Percentiles rank a stretch among this genome's conserved stretches.
phyloP scores from a whole-genome alignment of 768 basidiomycete species.

The Fomitopsis serialis region DNA sequence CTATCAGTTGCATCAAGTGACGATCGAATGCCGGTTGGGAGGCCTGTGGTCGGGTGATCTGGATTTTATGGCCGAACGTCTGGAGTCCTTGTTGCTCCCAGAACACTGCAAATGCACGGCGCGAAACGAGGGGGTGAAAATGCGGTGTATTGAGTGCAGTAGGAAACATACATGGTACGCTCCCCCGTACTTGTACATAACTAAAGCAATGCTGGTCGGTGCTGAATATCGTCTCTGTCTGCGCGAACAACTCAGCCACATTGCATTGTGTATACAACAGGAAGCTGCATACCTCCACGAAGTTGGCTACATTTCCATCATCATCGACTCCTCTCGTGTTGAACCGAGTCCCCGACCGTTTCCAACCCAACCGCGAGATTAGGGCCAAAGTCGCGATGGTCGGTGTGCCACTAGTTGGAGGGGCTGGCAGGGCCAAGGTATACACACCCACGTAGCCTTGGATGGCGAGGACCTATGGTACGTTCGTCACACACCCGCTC shows the following conservation, averaged over 20 bases:
- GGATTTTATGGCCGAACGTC: slow-evolving; percentile 90
- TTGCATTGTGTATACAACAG: background rate
- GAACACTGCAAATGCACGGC: slow-evolving; percentile 58
- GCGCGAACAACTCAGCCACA: slow-evolving; percentile 7
- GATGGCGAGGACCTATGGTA: slow-evolving; percentile 70
- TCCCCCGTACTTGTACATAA: slow-evolving; percentile 92
- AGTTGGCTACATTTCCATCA: slow-evolving; percentile 92
- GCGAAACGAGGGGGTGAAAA: background rate
- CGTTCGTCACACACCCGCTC: background rate
- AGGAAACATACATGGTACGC: slow-evolving; percentile 79
- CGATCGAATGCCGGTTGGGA: slow-evolving; percentile 97
- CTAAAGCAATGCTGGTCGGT: slow-evolving; percentile 86
- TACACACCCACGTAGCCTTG: slow-evolving; percentile 92
- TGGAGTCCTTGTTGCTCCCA: slow-evolving; percentile 98
- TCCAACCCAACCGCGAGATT: slow-evolving; percentile 88
- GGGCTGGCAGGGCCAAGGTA: slow-evolving; percentile 71
- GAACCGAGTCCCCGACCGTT: slow-evolving; percentile 94
- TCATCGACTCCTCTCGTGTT: slow-evolving; percentile 96
- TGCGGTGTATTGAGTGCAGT: background rate
- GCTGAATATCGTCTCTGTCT: slow-evolving; percentile 90
- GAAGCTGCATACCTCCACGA: slow-evolving; percentile 70
- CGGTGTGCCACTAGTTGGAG: slow-evolving; percentile 68
- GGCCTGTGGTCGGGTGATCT: slow-evolving; percentile 91
- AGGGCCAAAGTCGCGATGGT: slow-evolving; percentile 71
- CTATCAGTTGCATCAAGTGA: slow-evolving; percentile 81